Percentiles rank a stretch among this genome's conserved stretches.
phyloP scores from a whole-genome alignment of 495 filamentous ascomycete genomes.

The Clavariopsis aquatica region DNA sequence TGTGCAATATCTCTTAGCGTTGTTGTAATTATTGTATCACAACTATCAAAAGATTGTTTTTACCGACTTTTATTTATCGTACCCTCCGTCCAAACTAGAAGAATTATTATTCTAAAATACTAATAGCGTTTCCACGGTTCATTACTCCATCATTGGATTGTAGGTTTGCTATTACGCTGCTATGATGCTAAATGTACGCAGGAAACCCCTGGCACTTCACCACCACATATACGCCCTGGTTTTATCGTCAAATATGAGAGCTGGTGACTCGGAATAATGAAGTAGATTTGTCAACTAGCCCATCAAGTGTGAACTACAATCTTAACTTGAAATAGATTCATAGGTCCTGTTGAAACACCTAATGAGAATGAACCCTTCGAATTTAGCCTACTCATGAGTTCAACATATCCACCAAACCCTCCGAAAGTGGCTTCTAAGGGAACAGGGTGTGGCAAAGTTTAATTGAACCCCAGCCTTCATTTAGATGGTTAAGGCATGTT shows the following conservation, averaged over 20 bases:
- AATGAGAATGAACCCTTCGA: constrained; percentile 65
- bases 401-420: constrained; percentile 52
- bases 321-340: constrained; percentile 23
- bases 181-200: no score
- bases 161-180: no score
- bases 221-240: constrained; percentile 60
- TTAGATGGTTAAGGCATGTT: constrained; percentile 49
- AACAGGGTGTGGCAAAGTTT: constrained; percentile 49
- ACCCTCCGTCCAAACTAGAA: no score
- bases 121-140: no score
- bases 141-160: no score
- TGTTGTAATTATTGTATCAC: background rate
- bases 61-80: no score
- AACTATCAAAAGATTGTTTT: no score
- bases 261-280: constrained; percentile 58
- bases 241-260: constrained; percentile 60
- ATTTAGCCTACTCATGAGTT: constrained; percentile 56
- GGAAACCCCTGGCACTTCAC: no score
- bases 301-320: background rate
- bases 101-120: no score
- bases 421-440: constrained; percentile 56
- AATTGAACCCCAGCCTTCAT: constrained; percentile 66
- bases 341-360: constrained; percentile 58
- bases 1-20: background rate
- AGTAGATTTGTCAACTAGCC: constrained; percentile 32